Percentiles rank a stretch among this genome's conserved stretches.
Conservation (phyloP, 306 rosid species). For the Quillaja saponaria region DNA sequence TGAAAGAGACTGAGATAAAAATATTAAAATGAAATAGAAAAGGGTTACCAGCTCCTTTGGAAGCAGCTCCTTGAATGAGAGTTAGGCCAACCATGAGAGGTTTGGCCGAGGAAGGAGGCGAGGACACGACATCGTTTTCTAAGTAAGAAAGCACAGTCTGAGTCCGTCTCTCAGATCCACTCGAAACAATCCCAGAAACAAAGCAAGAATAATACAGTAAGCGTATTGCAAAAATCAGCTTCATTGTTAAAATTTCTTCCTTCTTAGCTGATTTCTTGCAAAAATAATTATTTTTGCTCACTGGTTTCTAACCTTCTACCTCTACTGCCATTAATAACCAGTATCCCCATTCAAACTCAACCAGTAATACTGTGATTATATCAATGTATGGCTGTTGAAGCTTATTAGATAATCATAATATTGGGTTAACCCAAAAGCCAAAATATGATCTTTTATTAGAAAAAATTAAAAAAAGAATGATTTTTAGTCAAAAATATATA, state of each 20-base stretch:
- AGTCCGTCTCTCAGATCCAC: slow-evolving; percentile 32
- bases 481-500: no score
- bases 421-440: no score
- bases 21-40: not conserved
- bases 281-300: not conserved
- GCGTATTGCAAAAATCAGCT: slow-evolving; percentile 20
- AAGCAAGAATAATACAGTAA: slow-evolving; percentile 21
- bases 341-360: no score
- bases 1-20: slow-evolving; percentile 18
- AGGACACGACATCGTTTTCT: slow-evolving; percentile 32
- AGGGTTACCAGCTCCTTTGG: slow-evolving; percentile 69
- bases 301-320: not conserved
- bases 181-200: slow-evolving; percentile 40
- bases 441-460: no score
- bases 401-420: no score
- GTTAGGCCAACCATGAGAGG: slow-evolving; percentile 68
- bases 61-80: slow-evolving; percentile 71
- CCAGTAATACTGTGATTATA: no score
- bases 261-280: not conserved
- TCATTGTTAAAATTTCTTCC: slow-evolving; percentile 33
- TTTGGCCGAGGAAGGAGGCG: slow-evolving; percentile 24
- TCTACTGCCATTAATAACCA: no score
- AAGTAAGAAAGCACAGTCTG: slow-evolving; percentile 24
- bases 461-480: no score
- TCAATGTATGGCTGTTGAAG: no score